Base-by-base conservation (phyloP, 495 filamentous ascomycete species). In the Aspergillus campestris region DNA sequence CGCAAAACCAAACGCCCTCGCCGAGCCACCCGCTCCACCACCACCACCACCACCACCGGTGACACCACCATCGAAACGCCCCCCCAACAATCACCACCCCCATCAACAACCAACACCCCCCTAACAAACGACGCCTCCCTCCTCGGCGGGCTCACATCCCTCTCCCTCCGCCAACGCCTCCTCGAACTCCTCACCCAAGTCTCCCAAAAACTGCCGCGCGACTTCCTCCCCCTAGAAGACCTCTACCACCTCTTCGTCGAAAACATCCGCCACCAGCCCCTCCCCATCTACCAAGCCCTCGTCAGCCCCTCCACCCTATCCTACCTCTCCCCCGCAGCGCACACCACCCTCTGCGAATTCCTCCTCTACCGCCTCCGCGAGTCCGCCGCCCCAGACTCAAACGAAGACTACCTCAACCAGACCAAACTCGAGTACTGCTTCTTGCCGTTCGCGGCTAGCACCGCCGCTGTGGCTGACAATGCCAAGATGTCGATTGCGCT, bases 401-500 rank as follows among this genome's bases (percentile, higher is more conserved):
- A 55, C 0, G 53, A 71, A 0, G 56, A 67, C 6, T 67, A 66
- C 31, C 64, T 94, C 6, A 77, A 70, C 7, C 68, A 74, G 34
- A 55, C 64, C 3, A 78, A 84, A 30, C 62, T 95, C 15, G 75
- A 86, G 48, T 47, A 69, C 36, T 81, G 78, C 55, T 94, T 80
- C 56, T 69, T 94, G 2, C 89, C 87, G 0, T 87, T 73, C 42
- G 64, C 81, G 1, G 87, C 90, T 0, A 81, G 77, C 38, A 80
- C 73, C 0, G 61, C 74, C 5, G 77, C 70, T 6, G 61, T 74
- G 0, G 73, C 72, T 5, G 87, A 94, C 39, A 95, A 96, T 56
- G 81, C 84, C 3, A 90, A 89, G 62, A 70, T 95, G 30, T 83
- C 83, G 4, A 63, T 95, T 3, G 57, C 87, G 40, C 59, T 95